A percentile compares a stretch with the other conserved stretches of the same genome.
Evolutionary conservation across 192 early-diverging fungal genomes (phyloP).

Genomic region (Backusella westeae): DNA sequence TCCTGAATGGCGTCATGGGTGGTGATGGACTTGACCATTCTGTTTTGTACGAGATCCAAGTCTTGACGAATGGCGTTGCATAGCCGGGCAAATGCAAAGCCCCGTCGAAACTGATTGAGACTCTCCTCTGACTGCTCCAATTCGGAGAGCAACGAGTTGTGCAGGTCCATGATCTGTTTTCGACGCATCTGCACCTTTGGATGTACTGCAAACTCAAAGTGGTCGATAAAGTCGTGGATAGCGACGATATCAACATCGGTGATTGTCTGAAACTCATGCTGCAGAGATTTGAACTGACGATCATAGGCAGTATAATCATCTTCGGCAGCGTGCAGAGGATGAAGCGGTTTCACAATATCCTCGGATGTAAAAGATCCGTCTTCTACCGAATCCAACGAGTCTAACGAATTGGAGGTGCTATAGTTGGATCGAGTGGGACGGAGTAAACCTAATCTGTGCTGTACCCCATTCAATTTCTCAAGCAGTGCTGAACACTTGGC

Average conservation of each 20-base stretch:
- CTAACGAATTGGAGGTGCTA: not conserved
- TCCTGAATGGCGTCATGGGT: constrained; percentile 29
- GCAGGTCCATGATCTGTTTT: not conserved
- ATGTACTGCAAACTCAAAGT: not conserved
- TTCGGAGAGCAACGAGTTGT: not conserved
- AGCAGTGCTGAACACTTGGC: not conserved
- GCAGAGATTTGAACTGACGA: not conserved
- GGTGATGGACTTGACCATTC: constrained; percentile 30
- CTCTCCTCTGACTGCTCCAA: not conserved
- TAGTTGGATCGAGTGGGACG: not conserved
- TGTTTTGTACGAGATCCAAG: constrained; percentile 23
- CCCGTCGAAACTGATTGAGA: not conserved
- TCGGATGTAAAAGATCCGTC: not conserved
- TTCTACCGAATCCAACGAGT: not conserved
- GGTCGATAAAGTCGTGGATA: not conserved
- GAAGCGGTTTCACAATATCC: not conserved
- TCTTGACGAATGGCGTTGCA: constrained; percentile 11
- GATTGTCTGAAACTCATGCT: not conserved
- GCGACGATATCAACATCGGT: not conserved
- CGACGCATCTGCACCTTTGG: not conserved
- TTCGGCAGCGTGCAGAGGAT: constrained; percentile 20
- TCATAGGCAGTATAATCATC: constrained; percentile 21
- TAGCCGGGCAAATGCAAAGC: not conserved
- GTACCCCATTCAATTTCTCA: not conserved
- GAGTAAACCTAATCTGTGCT: not conserved